Base-by-base conservation (phyloP, 1,139 yeast genomes). In the Geotrichum aggregatum region DNA sequence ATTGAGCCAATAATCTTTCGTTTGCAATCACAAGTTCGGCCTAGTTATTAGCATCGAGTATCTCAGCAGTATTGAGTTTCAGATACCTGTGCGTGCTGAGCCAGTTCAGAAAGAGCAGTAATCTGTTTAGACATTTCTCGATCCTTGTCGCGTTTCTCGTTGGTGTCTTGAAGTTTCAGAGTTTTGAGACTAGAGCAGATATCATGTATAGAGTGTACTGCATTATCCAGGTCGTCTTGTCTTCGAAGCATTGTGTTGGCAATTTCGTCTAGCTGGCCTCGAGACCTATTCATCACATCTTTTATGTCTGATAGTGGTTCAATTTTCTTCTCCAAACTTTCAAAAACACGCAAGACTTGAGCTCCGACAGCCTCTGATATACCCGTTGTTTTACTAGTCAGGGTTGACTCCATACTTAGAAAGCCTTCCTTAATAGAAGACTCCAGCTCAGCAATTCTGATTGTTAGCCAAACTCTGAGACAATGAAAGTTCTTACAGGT, bases 71-170 rank as follows among this genome's bases (percentile, higher is more conserved):
- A 14, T 31, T 14, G 22, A 30, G n/a, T 14, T 2, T 11, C 22
- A 14, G n/a, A 11, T 39, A 48, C 54, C 38, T 52, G 49, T 26
- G 53, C 16, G 30, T 50, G 50, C 34, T 50, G 53, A 6, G 53
- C 50, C 21, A 46, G 26, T 30, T 50, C 53, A 18, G 53, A 46
- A n/a, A 50, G 22, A 2, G 50, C 35, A 10, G 44, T 46, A 8
- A 50, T 30, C 28, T 46, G 53, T 36, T 42, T 50, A 1, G 47
- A 41, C 47, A 50, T 40, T 41, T 50, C 53, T 28, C 53, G 44
- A 7, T 41, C 30, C 13, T 50, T 49, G 26, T 50, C 53, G 18
- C 53, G 45, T 35, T 45, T 50, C 26, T 50, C 53, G 19, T 50
- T 50, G 3, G 47, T 19, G 14, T 50, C 53, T 28, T 41, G 39